Evolutionary conservation across 768 basidiomycete genomes (phyloP), one percentile per base, ranked within the genome.

Genomic region (Lactarius indigo): DNA sequence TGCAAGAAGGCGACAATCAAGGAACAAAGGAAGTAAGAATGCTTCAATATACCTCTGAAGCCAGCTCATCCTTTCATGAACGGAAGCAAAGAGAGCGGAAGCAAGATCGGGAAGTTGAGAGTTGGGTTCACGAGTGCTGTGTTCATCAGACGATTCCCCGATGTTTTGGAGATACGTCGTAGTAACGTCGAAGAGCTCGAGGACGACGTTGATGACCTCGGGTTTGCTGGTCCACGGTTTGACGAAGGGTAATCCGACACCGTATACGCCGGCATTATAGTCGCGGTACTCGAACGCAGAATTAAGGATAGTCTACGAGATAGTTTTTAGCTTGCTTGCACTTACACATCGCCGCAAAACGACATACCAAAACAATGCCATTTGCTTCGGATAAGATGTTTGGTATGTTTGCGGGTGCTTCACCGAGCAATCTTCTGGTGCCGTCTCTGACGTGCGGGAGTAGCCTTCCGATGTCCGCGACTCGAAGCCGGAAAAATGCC

Each of bases 151-250:
- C 20, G 76, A 76, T 12, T 73, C 71, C 39, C 76, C 77, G 2
- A 74, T 68, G 5, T 77, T 69, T 56, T 87, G 84, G 9, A 85
- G 73, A 8, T 80, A 76, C 64, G 79, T 80, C 7, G 85, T 84
- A 1, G 86, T 87, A 1, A 81, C 74, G 56, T 89, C 85, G 71
- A 96, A 94, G n/a, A 96, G 80, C 56, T 82, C 81, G 30, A 88
- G 80, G 6, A 91, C 76, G 10, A 85, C 81, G 52, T 94, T 90
- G 61, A 96, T 85, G 18, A 92, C 75, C 0, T 78, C 73, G 3
- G 87, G 80, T 56, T 81, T 81, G 72, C 92, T 92, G 20, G 94
- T 93, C 96, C 96, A 98, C 0, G 91, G 87, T 66, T 87, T 83
- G 69, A 83, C 81, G 84, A 86, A 85, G 5, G 84, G 89, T 26